Base-by-base conservation (phyloP, 306 rosid genomes). In the Medicago ruthenica region DNA sequence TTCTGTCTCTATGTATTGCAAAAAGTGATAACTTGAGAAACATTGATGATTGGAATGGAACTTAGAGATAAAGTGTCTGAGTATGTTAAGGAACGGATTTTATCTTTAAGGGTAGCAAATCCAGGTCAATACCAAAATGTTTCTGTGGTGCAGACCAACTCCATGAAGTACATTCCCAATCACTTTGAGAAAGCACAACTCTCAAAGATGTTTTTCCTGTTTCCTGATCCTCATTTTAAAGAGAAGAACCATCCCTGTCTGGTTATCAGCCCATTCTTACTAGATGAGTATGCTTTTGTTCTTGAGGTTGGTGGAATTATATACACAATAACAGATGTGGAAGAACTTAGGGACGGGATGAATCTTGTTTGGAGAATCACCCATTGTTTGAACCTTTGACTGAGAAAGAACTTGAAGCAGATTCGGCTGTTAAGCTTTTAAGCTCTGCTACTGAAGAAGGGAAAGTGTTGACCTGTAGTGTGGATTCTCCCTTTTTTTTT, bases 151-250 rank as follows among this genome's bases (percentile, higher is more conserved):
- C 84, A 97, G 71, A 95, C 99, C 2, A 95, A 95, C 76, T 95
- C 99, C 80, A 95, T 95, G 99, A 92, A 95, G 79, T 92, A 95
- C 82, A 89, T 95, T 68, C 97, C 99, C 3, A 95, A 92, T 75
- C 89, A 90, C 87, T 95, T 95, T 41, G 92, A 86, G 84, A 95
- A 92, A 82, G 96, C 89, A 37, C 96, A 88, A 75, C 97, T 95
- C 67, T 65, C 85, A 1, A 95, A 95, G 86, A 95, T 92, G 97
- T 95, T 95, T 80, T 95, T 92, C 90, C 67, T 92, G 85, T 95
- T 95, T 80, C 99, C 99, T 0, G 97, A 95, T 83, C 99, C 99
- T 80, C 99, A 95, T 87, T 95, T 95, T 83, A 95, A 95, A 80
- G 99, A 95, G 89, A 95, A 95, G 90, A 95, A 95, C 80, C 97